Conservation (phyloP, 1,139 yeast species). For the Suhomyces panamericanus region DNA sequence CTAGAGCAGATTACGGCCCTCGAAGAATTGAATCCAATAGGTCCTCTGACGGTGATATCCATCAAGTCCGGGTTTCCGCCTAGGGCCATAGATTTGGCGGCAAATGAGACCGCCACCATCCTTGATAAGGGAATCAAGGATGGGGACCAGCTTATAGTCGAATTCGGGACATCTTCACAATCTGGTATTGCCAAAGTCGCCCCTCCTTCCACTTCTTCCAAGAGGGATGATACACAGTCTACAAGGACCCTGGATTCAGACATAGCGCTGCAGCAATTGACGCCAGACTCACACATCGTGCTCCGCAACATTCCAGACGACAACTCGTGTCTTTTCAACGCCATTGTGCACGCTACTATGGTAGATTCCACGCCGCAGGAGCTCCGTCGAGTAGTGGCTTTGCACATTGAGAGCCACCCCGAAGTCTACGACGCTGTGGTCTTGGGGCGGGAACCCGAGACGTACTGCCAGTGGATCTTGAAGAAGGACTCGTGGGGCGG, state of each 20-base stretch:
- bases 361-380: slow-evolving; percentile 34
- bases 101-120: slow-evolving; percentile 24
- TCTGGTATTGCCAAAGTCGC: neutral
- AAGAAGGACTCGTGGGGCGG: slow-evolving; percentile 80
- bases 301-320: slow-evolving; percentile 73
- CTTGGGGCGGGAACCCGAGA: slow-evolving; percentile 51
- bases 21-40: slow-evolving; percentile 18
- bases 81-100: slow-evolving; percentile 34
- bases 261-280: slow-evolving; percentile 1
- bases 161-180: slow-evolving; percentile 11
- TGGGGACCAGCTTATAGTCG: slow-evolving; percentile 59
- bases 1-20: slow-evolving; percentile 17
- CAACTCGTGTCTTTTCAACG: slow-evolving; percentile 75
- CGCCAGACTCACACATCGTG: slow-evolving; percentile 23
- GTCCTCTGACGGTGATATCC: slow-evolving; percentile 13
- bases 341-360: slow-evolving; percentile 58
- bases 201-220: neutral
- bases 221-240: neutral
- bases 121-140: slow-evolving; percentile 39
- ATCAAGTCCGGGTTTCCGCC: slow-evolving; percentile 67
- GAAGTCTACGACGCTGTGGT: slow-evolving; percentile 55
- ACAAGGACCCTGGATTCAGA: neutral
- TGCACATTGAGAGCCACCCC: slow-evolving; percentile 45
- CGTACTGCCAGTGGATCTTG: slow-evolving; percentile 64
- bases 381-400: slow-evolving; percentile 50